Evolutionary conservation across 2,329 filamentous ascomycete species (phyloP).

Genomic region (Fusarium avenaceum): DNA sequence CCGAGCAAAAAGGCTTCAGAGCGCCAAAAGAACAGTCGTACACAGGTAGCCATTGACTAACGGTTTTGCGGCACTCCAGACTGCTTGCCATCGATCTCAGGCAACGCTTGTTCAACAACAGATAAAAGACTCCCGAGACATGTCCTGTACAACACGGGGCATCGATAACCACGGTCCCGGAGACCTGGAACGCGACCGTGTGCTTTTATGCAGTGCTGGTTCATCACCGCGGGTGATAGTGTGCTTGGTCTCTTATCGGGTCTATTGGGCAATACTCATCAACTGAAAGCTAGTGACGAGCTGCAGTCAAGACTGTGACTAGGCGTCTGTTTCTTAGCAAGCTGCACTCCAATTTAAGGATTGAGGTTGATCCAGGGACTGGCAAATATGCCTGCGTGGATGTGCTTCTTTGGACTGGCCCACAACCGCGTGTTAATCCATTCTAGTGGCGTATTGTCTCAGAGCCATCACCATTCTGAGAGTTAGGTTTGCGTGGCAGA

Average conservation of each 20-base stretch:
- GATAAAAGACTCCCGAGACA: slow-evolving; percentile 38
- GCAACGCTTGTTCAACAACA: slow-evolving; percentile 35
- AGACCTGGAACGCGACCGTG: slow-evolving; percentile 45
- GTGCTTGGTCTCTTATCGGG: slow-evolving; percentile 30
- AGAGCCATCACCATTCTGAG: slow-evolving; percentile 6
- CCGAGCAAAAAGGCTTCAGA: slow-evolving; percentile 3
- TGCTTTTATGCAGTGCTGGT: slow-evolving; percentile 41
- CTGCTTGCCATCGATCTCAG: slow-evolving; percentile 21
- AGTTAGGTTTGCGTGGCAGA: slow-evolving; percentile 1
- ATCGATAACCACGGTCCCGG: slow-evolving; percentile 38
- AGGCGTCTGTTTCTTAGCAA: slow-evolving; percentile 18
- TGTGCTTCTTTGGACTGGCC: slow-evolving; percentile 10
- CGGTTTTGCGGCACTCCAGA: slow-evolving; percentile 14
- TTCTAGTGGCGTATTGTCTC: slow-evolving; percentile 30
- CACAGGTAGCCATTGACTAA: background rate
- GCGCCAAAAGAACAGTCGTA: background rate
- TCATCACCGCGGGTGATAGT: slow-evolving; percentile 32
- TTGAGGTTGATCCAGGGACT: slow-evolving; percentile 12
- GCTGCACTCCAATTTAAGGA: background rate
- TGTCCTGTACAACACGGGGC: slow-evolving; percentile 34
- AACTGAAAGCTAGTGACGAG: slow-evolving; percentile 7
- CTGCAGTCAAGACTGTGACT: slow-evolving; percentile 21
- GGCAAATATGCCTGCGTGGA: slow-evolving; percentile 18
- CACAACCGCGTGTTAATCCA: slow-evolving; percentile 22
- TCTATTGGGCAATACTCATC: slow-evolving; percentile 20